phyloP scores from a whole-genome alignment of 805 yeast species.

The Blastobotrys attinorum region DNA sequence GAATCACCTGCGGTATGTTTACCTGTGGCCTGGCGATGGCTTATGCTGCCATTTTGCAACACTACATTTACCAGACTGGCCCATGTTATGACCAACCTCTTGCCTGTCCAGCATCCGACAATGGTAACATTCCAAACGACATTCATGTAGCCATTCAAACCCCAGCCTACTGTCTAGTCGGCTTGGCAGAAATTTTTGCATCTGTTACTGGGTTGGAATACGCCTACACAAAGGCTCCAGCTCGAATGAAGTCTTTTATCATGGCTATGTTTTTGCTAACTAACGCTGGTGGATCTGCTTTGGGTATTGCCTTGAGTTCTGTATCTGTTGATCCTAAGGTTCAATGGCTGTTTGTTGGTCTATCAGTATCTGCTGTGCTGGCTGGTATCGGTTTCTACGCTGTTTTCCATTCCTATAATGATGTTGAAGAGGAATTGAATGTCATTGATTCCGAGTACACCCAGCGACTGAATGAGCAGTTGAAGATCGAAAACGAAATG shows the following conservation, averaged over 20 bases:
- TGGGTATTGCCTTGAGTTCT: conserved; percentile 65
- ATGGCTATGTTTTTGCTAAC: conserved; percentile 58
- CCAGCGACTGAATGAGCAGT: conserved; percentile 22
- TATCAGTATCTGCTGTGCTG: conserved; percentile 49
- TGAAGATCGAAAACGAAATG: conserved; percentile 7
- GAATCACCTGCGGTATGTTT: conserved; percentile 64
- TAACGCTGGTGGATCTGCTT: conserved; percentile 66
- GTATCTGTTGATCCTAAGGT: conserved; percentile 62
- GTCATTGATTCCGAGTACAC: conserved; percentile 36
- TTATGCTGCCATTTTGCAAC: conserved; percentile 70
- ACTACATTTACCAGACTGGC: conserved; percentile 57
- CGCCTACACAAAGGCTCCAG: conserved; percentile 79
- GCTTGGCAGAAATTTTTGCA: conserved; percentile 72
- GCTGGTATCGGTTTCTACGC: conserved; percentile 59
- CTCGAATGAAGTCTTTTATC: conserved; percentile 54
- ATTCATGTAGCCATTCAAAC: conserved; percentile 64
- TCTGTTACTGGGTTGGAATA: conserved; percentile 77
- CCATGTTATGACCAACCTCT: conserved; percentile 64
- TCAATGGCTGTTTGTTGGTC: conserved; percentile 60
- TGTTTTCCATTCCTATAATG: conserved; percentile 46
- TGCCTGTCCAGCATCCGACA: conserved; percentile 36
- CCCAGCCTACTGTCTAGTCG: conserved; percentile 65
- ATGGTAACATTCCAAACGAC: conserved; percentile 33
- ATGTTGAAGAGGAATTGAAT: conserved; percentile 51
- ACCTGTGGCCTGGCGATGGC: conserved; percentile 59